A percentile compares a stretch with the other conserved stretches of the same genome.
Evolutionary conservation across 495 filamentous ascomycete species (phyloP).

Genomic region (Lindgomyces ingoldianus): DNA sequence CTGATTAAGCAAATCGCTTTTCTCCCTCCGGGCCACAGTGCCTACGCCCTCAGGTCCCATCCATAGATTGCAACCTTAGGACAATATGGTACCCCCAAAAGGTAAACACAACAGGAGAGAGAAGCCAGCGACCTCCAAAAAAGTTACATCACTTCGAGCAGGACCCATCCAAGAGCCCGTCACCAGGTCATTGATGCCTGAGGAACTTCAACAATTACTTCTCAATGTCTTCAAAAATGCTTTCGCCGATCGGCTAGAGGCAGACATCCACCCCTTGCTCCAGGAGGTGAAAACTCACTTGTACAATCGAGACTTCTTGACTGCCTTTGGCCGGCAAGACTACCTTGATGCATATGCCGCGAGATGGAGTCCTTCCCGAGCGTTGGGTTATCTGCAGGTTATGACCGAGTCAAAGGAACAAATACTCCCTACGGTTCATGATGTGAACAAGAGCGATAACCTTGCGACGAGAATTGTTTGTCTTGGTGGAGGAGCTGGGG

Average conservation of each 20-base stretch:
- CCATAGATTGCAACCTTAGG: too few species aligned
- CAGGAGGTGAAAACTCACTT: constrained; percentile 82
- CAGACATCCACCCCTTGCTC: constrained; percentile 56
- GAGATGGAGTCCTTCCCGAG: constrained; percentile 81
- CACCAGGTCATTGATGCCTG: constrained; percentile 32
- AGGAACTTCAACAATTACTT: constrained; percentile 67
- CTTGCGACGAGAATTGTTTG: constrained; percentile 13
- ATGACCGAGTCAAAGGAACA: constrained; percentile 54
- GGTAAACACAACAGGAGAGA: background rate
- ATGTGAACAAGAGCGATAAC: constrained; percentile 3
- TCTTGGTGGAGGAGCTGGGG: constrained; percentile 83
- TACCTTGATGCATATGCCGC: constrained; percentile 77
- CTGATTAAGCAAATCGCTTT: too few species aligned
- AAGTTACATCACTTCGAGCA: background rate
- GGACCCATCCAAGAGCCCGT: background rate
- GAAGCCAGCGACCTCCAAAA: background rate
- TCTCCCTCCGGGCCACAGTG: too few species aligned
- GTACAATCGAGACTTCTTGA: constrained; percentile 78
- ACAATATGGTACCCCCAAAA: background rate
- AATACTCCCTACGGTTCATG: constrained; percentile 32
- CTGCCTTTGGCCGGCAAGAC: constrained; percentile 71
- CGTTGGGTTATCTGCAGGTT: constrained; percentile 73
- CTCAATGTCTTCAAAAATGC: constrained; percentile 74
- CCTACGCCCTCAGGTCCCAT: too few species aligned
- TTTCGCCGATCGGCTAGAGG: constrained; percentile 53